Evolutionary conservation across 345 rosid genomes (phyloP).

Genomic region (Lepidium didymum): DNA sequence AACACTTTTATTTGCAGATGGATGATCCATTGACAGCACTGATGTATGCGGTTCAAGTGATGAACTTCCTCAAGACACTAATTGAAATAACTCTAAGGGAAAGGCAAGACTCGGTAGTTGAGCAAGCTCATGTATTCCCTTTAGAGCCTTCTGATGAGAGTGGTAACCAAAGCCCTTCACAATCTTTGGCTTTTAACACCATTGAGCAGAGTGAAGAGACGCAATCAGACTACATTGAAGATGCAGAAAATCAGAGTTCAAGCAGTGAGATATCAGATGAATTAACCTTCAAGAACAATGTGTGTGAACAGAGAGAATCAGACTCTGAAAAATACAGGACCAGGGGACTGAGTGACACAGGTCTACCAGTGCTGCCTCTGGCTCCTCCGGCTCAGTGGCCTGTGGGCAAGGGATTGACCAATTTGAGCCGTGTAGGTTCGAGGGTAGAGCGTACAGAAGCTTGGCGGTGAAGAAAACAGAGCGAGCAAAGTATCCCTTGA

Average conservation of each 20-base stretch:
- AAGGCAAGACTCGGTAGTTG: constrained; percentile 56
- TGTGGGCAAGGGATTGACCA: constrained; percentile 38
- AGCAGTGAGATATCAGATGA: constrained; percentile 28
- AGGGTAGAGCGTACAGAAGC: constrained; percentile 63
- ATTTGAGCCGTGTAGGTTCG: constrained; percentile 52
- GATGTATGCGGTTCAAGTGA: constrained; percentile 94
- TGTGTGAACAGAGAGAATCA: neutral
- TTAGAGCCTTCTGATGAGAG: constrained; percentile 61
- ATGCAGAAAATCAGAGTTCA: constrained; percentile 12
- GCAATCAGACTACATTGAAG: constrained; percentile 35
- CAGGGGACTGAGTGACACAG: constrained; percentile 38
- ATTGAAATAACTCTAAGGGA: constrained; percentile 48
- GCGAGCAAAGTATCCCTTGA: neutral
- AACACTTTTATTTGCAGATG: constrained; percentile 50
- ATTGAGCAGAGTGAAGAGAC: constrained; percentile 34
- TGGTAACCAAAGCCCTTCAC: constrained; percentile 51
- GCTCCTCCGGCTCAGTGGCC: constrained; percentile 25
- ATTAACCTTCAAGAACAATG: constrained; percentile 2
- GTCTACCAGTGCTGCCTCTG: constrained; percentile 30
- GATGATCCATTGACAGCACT: constrained; percentile 90
- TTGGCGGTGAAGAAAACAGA: constrained; percentile 40
- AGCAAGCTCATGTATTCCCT: constrained; percentile 32
- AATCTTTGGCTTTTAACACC: constrained; percentile 25
- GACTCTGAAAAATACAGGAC: constrained; percentile 11
- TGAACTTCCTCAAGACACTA: constrained; percentile 91